Conservation (phyloP, 2,329 filamentous ascomycete genomes). For the Phialemoniopsis sp. region DNA sequence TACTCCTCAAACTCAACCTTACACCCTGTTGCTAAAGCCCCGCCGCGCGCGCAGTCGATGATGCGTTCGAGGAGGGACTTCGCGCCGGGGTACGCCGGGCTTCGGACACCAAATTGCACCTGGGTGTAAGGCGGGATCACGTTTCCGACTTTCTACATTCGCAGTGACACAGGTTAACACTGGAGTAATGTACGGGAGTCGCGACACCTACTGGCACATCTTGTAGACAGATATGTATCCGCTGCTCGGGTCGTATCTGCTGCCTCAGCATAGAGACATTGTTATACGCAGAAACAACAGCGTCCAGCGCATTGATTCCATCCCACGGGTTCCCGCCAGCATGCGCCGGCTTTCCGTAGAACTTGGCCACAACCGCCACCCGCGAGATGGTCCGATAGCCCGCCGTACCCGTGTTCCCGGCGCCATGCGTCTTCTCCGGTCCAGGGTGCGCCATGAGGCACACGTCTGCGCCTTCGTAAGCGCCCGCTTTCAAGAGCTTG, state of each 20-base stretch:
- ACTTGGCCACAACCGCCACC: slow-evolving; percentile 22
- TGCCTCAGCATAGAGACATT: slow-evolving; percentile 37
- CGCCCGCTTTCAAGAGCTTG: slow-evolving; percentile 34
- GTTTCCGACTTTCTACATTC: slow-evolving; percentile 1
- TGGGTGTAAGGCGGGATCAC: slow-evolving; percentile 32
- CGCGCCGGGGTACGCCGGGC: slow-evolving; percentile 29
- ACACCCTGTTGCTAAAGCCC: slow-evolving; percentile 29
- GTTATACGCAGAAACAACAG: slow-evolving; percentile 29
- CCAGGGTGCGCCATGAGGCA: slow-evolving; percentile 34
- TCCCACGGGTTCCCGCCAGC: slow-evolving; percentile 42
- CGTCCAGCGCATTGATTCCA: slow-evolving; percentile 44
- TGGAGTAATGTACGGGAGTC: no score
- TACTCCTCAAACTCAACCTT: slow-evolving; percentile 6
- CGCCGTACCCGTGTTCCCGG: no score
- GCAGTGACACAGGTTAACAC: neutral
- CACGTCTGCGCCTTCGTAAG: slow-evolving; percentile 28
- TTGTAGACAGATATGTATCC: slow-evolving; percentile 29
- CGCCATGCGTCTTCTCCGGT: slow-evolving; percentile 4
- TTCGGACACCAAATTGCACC: slow-evolving; percentile 39
- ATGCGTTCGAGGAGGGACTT: slow-evolving; percentile 21
- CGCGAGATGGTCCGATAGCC: neutral
- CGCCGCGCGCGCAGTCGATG: slow-evolving; percentile 25
- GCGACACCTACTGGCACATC: no score
- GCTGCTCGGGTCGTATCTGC: slow-evolving; percentile 41
- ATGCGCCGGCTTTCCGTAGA: slow-evolving; percentile 35